Base-by-base conservation (phyloP, 129 eudicot genomes). In the Ambrosia artemisiifolia region DNA sequence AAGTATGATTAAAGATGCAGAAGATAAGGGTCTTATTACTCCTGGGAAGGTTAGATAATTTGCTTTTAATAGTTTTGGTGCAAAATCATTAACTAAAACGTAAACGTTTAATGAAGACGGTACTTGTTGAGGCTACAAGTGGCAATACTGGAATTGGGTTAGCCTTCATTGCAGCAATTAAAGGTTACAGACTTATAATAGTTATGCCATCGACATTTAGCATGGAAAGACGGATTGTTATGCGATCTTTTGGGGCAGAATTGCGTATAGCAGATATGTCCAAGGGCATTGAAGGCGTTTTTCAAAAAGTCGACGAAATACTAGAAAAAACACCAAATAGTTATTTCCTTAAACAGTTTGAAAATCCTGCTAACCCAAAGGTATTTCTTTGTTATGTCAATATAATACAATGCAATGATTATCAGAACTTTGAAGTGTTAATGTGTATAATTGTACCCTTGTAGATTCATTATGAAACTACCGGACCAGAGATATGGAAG, bases 91-190 rank as follows among this genome's bases (percentile, higher is more conserved):
- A 16, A 32, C 5, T 11, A 32, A 12, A 20, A 6, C 69, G 12
- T 60, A 60, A n/a, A n/a, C n/a, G n/a, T 24, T 36, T 46, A 33
- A 30, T 53, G 33, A 69, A 89, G 96, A 79, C 89, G 16, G 86
- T 84, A 18, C 88, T 89, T 28, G 55, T 90, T 35, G 96, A 90
- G 79, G 73, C 63, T 33, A 87, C 91, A n/a, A 72, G 87, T 46
- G 96, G 96, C 20, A 90, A 88, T 67, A 87, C 91, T 14, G 96
- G 96, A 24, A 87, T 90, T 47, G 96, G 93, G 66, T 80, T 90
- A 65, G 96, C 91, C 33, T 87, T 73, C 73, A 62, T 87, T 61
- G 94, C 93, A n/a, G 96, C 96, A 67, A 60, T 64, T 47, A 79
- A 72, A 81, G 88, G 88, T 69, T 90, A 90, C 78, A 83, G 80